Base-by-base conservation (phyloP, 306 rosid genomes). In the Cucumis cinereus region DNA sequence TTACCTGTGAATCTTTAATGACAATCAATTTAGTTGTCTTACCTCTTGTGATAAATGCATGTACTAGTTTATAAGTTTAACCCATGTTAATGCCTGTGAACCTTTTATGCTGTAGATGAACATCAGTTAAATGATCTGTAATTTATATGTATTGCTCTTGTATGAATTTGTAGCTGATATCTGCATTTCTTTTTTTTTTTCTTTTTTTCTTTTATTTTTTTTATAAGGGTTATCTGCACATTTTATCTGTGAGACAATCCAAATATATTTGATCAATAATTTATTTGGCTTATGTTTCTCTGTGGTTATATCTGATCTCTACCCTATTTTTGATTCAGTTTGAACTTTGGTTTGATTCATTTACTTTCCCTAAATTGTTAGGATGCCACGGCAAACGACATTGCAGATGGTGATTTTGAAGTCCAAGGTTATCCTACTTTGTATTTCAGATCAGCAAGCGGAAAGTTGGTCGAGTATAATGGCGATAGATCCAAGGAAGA, bases 321-420 rank as follows among this genome's bases (percentile, higher is more conserved):
- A 19, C 72, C 70, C n/a, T 17, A 24, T 76, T 56, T 59, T 7
- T 14, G 10, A 68, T 55, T 38, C 56, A 53, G 6, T 38, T 71
- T 15, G 50, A 49, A 72, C 26, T 20, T 13, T 23, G 78, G 71
- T 63, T 63, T 57, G 47, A 16, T 58, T 77, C 57, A 6, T 62
- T 55, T 74, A 4, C 28, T 60, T 59, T 72, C 13, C 47, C 43
- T 47, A 47, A 58, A 73, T 75, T 79, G 77, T 10, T 78, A 94
- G 99, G 99, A 95, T 70, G 97, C 97, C 66, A 90, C 98, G 56
- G 88, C 97, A 41, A 95, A 95, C 30, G 99, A 95, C 79, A 50
- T 90, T 59, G 87, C 96, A 15, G 58, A 62, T 45, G 91, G 83
- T 0, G 56, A 74, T 73, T 95, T 92, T 24, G 96, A 89, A 4